These are phyloP conservation scores for Kregervanrija fluxuum DNA, from an alignment of 805 yeast genomes.

Conservation along the genomic window DNA sequence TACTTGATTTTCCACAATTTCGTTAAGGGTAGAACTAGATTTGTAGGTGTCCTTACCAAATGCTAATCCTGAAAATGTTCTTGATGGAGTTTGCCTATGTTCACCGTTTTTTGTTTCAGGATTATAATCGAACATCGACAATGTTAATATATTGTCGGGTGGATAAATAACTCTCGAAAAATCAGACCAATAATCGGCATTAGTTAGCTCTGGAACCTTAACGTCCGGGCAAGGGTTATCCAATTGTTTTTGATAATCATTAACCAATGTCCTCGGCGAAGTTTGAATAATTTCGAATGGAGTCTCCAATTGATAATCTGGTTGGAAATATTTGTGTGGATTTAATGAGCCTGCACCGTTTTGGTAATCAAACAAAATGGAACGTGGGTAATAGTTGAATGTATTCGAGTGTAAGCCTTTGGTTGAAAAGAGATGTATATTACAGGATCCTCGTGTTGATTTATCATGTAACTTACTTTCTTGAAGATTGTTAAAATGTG, in stretches of 20 bases:
- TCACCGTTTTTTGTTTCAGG: slow-evolving; percentile 22
- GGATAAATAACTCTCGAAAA: slow-evolving; percentile 60
- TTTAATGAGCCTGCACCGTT: slow-evolving; percentile 72
- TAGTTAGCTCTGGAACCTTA: slow-evolving; percentile 27
- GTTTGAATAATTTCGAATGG: slow-evolving; percentile 8
- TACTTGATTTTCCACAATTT: slow-evolving; percentile 51
- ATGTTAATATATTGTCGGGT: slow-evolving; percentile 48
- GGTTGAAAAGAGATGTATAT: slow-evolving; percentile 2
- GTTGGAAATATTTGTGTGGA: slow-evolving; percentile 39
- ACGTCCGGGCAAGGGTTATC: slow-evolving; percentile 8
- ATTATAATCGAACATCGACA: slow-evolving; percentile 56
- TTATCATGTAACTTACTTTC: slow-evolving; percentile 49
- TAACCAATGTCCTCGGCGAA: background rate
- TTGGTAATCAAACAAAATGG: slow-evolving; percentile 70
- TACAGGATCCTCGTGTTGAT: background rate
- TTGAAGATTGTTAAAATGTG: slow-evolving; percentile 79
- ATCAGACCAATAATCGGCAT: slow-evolving; percentile 73
- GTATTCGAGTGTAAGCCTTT: slow-evolving; percentile 28
- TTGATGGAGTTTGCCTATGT: slow-evolving; percentile 19
- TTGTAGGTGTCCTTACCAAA: slow-evolving; percentile 59
- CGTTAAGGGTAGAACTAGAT: slow-evolving; percentile 27
- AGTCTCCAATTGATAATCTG: slow-evolving; percentile 10
- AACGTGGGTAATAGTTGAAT: slow-evolving; percentile 72
- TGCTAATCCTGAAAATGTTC: slow-evolving; percentile 39
- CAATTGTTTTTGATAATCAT: slow-evolving; percentile 13